Conservation (phyloP, 768 basidiomycete species). For the Tubosaeta sp. region DNA sequence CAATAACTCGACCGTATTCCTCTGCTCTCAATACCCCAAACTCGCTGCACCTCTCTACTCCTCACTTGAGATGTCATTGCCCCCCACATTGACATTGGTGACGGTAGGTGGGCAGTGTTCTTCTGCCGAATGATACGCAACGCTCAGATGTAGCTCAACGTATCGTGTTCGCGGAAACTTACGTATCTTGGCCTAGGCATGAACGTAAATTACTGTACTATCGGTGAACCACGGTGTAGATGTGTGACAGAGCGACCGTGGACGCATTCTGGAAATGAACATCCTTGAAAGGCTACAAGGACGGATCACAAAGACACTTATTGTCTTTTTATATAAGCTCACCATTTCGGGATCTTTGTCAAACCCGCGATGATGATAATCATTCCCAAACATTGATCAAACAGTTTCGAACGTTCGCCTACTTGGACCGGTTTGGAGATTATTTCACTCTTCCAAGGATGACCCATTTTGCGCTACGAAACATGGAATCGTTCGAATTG, state of each 20-base stretch:
- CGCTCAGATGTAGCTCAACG: background rate
- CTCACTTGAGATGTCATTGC: background rate
- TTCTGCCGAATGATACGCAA: background rate
- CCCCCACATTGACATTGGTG: background rate
- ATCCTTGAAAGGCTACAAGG: background rate
- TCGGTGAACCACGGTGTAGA: background rate
- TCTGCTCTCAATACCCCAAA: background rate
- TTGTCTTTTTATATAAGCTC: background rate
- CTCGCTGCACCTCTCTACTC: background rate
- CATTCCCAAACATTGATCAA: background rate
- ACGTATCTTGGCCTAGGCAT: background rate
- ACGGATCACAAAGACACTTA: background rate
- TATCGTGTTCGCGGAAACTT: background rate
- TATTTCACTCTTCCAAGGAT: background rate
- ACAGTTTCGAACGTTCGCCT: no score
- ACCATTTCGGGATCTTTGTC: background rate
- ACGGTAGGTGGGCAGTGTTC: background rate
- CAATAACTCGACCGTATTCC: background rate
- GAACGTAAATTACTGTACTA: background rate
- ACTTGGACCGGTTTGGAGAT: background rate
- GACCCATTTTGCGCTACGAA: background rate
- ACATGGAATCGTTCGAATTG: background rate
- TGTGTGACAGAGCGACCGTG: background rate
- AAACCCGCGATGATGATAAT: background rate
- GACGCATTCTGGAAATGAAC: background rate